These are phyloP conservation scores for Chenopodium formosanum DNA, from an alignment of 148 eudicot species.

Conservation along the genomic window DNA sequence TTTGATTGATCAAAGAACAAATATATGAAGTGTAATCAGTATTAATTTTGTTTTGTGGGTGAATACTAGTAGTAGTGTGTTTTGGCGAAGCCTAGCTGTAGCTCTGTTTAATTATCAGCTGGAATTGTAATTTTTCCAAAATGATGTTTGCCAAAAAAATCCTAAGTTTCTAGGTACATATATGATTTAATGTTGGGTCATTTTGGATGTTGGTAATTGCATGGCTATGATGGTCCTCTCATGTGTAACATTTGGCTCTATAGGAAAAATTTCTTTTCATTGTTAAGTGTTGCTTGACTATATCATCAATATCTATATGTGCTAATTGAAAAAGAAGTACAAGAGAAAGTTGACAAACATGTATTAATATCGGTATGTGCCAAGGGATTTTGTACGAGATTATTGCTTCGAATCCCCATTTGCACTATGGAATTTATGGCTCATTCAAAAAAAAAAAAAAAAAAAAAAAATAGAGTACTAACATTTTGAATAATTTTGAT, in stretches of 20 bases:
- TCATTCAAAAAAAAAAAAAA: too few relatives aligned
- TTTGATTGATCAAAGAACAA: neutral
- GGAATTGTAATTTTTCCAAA: conserved; percentile 10
- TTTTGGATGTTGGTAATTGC: neutral
- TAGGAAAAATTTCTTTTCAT: neutral
- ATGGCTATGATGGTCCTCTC: neutral
- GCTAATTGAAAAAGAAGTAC: neutral
- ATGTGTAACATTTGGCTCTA: neutral
- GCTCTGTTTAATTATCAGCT: conserved; percentile 8
- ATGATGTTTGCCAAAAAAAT: conserved; percentile 5
- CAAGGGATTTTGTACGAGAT: too few relatives aligned
- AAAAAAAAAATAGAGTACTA: too few relatives aligned
- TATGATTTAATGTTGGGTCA: neutral
- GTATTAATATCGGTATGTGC: too few relatives aligned
- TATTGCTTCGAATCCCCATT: too few relatives aligned
- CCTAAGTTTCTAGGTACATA: conserved; percentile 4
- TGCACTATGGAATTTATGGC: too few relatives aligned
- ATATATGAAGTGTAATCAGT: neutral
- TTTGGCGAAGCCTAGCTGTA: conserved; percentile 22
- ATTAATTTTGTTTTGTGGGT: conserved; percentile 5
- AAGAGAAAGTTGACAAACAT: too few relatives aligned
- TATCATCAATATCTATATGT: too few relatives aligned
- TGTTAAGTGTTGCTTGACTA: neutral
- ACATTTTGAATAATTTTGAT: too few relatives aligned
- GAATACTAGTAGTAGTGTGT: conserved; percentile 9